Evolutionary conservation across 2,329 filamentous ascomycete species (phyloP), one percentile per base, ranked within the genome.

Genomic region (Ascochyta viciae-villosae): DNA sequence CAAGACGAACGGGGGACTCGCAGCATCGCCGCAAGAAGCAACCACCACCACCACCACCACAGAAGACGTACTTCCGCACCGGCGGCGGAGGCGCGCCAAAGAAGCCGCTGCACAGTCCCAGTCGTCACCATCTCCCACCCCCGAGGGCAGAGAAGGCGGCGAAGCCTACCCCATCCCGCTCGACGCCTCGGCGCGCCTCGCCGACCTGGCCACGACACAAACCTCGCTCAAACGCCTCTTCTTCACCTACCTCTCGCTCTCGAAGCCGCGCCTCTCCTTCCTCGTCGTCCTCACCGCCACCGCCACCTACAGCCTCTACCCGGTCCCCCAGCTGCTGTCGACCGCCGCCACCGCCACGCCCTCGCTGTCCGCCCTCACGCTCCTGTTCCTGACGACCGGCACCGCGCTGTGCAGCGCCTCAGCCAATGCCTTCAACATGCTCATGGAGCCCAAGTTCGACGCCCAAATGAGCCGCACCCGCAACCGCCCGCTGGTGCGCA

Each of bases 401-500:
- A 98, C 95, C 0, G 87, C 93, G 4, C 83, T 97, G 19, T 95
- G 91, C 74, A 90, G 87, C n/a, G 92, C 93, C 39, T 91, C 90
- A 56, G 95, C 95, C 39, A 99, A 99, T 74, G 87, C 95, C 1
- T 82, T 98, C 63, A 99, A 99, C 77, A 99, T 99, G 95, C 87
- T 97, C 55, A 92, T 97, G 77, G 95, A 99, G 77, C 90, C 88
- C 9, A 83, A 88, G 57, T 93, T 93, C 71, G 95, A 99, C 75
- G 91, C 92, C 41, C 87, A 90, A 68, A 99, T 99, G 95, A 88
- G 85, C 33, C 87, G 95, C n/a, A 99, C 95, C 2, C 85, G 91
- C 26, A 97, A 97, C 66, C 81, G 95, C 4, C 95, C 95, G 0
- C 82, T 99, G 0, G 95, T 97, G 3, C 86, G 95, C 43, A 87